phyloP scores from a whole-genome alignment of 2,329 filamentous ascomycete genomes.

The Scytalidium lignicola region DNA sequence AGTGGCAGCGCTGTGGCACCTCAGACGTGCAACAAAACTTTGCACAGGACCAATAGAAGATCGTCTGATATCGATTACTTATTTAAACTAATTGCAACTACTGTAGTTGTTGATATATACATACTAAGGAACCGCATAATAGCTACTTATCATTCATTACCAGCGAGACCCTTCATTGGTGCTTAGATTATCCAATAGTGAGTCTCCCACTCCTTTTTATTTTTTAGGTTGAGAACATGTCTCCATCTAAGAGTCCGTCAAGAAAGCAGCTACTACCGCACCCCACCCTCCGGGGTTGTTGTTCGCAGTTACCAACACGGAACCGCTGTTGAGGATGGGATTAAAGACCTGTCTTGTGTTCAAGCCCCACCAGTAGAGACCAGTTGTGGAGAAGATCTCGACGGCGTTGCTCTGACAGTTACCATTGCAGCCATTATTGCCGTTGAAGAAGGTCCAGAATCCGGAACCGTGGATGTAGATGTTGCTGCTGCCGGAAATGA shows the following conservation, averaged over 20 bases:
- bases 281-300: neutral
- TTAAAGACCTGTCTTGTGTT: neutral
- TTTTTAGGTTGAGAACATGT: too few relatives aligned
- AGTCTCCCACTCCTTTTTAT: too few relatives aligned
- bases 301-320: neutral
- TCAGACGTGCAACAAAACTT: too few relatives aligned
- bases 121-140: too few relatives aligned
- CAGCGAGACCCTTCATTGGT: too few relatives aligned
- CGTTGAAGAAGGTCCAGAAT: slow-evolving; percentile 32
- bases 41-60: too few relatives aligned
- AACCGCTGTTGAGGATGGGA: neutral
- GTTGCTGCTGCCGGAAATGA: slow-evolving; percentile 19
- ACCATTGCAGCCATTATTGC: slow-evolving; percentile 7
- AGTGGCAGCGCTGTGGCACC: too few relatives aligned
- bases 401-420: neutral
- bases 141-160: too few relatives aligned
- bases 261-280: neutral
- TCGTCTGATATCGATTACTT: too few relatives aligned
- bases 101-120: too few relatives aligned
- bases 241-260: neutral
- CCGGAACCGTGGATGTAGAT: slow-evolving; percentile 29
- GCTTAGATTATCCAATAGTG: too few relatives aligned
- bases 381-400: neutral
- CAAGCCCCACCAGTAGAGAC: neutral
- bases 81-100: too few relatives aligned